phyloP scores from a whole-genome alignment of 1,139 yeast species.

The Magnusiomyces sp. region DNA sequence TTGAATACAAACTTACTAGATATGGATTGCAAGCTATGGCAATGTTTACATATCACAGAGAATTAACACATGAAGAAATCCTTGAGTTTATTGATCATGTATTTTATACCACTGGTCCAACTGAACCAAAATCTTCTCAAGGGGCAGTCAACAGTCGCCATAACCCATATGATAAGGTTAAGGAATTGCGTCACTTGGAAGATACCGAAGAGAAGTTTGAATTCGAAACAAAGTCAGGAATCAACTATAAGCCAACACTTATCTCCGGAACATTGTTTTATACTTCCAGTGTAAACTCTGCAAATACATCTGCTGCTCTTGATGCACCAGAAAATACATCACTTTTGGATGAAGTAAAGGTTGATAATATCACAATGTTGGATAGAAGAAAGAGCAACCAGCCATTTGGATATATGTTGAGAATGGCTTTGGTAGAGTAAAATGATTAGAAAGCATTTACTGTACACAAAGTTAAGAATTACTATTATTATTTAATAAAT shows the following conservation, averaged over 20 bases:
- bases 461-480: not conserved
- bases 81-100: not conserved
- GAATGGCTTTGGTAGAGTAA: not conserved
- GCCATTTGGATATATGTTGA: slow-evolving; percentile 5
- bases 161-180: too few relatives aligned
- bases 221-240: too few relatives aligned
- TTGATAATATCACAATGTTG: not conserved
- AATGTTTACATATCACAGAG: not conserved
- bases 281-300: not conserved
- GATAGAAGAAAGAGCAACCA: not conserved
- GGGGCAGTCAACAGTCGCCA: too few relatives aligned
- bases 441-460: not conserved
- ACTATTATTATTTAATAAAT: too few relatives aligned
- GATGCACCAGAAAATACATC: not conserved
- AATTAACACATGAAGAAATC: not conserved
- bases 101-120: not conserved
- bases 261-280: slow-evolving; percentile 1
- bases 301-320: not conserved
- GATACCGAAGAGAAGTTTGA: too few relatives aligned
- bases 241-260: not conserved
- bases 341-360: slow-evolving; percentile 1
- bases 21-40: slow-evolving; percentile 1
- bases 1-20: not conserved
- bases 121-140: too few relatives aligned
- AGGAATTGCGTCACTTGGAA: too few relatives aligned